These are phyloP conservation scores for Penicillium sp. DNA, from an alignment of 2,329 filamentous ascomycete species.

Conservation along the genomic window DNA sequence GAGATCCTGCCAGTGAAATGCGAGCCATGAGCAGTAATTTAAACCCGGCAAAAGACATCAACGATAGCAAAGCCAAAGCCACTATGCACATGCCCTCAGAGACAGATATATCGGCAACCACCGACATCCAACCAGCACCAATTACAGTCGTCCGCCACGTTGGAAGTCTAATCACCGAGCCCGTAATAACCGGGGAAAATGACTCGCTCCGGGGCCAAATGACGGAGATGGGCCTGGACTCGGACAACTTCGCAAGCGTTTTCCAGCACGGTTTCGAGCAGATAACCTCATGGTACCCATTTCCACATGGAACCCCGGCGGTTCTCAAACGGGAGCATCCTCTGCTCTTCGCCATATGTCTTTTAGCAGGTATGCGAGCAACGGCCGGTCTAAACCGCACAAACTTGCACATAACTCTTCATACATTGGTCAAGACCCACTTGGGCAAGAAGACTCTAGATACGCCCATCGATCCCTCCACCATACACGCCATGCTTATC, in stretches of 20 bases:
- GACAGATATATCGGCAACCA: neutral
- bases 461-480: conserved; percentile 6
- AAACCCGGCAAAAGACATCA: neutral
- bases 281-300: conserved; percentile 9
- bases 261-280: conserved; percentile 8
- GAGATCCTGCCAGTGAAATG: neutral
- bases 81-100: neutral
- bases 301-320: conserved; percentile 3
- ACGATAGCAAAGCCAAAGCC: conserved; percentile 2
- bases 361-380: conserved; percentile 7
- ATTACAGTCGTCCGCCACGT: conserved; percentile 10
- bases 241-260: conserved; percentile 1
- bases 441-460: conserved; percentile 5
- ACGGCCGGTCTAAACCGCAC: conserved; percentile 7
- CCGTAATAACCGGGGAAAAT: conserved; percentile 2
- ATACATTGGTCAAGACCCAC: conserved; percentile 9
- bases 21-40: neutral
- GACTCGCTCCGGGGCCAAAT: conserved; percentile 3
- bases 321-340: conserved; percentile 7
- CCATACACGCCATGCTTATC: conserved; percentile 8
- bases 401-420: conserved; percentile 2
- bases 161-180: conserved; percentile 9
- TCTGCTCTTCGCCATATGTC: conserved; percentile 8
- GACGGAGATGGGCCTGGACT: conserved; percentile 9
- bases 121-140: conserved; percentile 8